Base-by-base conservation (phyloP, 305 asterid genomes). In the Fraxinus ornus region DNA sequence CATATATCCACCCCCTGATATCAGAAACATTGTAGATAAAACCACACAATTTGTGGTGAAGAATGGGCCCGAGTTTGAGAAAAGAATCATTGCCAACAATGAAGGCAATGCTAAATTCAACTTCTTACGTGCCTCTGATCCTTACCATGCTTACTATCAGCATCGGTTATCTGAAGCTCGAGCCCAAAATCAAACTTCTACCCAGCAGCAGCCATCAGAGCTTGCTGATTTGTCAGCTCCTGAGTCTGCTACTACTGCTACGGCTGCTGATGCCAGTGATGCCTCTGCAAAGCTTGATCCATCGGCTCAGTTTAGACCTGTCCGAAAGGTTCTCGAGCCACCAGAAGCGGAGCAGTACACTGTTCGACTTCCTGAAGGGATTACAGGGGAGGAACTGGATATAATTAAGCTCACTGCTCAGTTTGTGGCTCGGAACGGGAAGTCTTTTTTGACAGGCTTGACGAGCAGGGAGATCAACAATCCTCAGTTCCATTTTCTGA, bases 141-240 rank as follows among this genome's bases (percentile, higher is more conserved):
- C 99, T 55, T 95, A 95, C 85, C 94, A 95, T 82, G 95, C 97
- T n/a, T 95, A 95, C 81, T 95, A 94, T 85, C 97, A 91, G 90
- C 97, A 93, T 72, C 97, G 97, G 21, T 86, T 95, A 44, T 81
- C 96, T 9, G 97, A 94, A 84, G 93, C 92, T 74, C 92, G 97
- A 22, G 86, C 93, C 0, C 98, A 94, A 85, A 94, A 86, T 86
- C 92, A 80, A 76, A 85, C 87, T 81, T 86, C 98, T 79, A 47
- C 83, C 24, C 84, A 79, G 77, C 90, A 87, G 85, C 84, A 71
- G 33, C 84, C 92, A 78, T 17, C 71, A 30, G 82, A 90, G 84
- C 36, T 83, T 22, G 49, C 85, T 17, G 98, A 93, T 75, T 77
- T 77, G 41, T 10, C 88, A 74, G 85, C 78, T 79, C 79, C 91